These are phyloP conservation scores for Craspedostauros australis DNA, from an alignment of 108 stramenopile species.

Conservation along the genomic window DNA sequence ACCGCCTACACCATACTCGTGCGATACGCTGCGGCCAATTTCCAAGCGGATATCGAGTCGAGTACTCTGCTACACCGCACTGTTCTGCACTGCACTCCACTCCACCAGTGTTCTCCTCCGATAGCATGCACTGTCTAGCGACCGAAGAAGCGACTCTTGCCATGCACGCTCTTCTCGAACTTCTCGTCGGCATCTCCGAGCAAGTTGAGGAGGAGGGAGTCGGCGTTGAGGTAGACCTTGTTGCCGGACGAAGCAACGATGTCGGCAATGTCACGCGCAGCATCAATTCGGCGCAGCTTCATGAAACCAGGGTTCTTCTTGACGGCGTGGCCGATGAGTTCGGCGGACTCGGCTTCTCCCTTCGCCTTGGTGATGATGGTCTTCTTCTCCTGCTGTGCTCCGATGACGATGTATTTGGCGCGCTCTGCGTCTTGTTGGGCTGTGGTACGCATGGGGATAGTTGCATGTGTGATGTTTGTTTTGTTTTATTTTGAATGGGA, in stretches of 20 bases:
- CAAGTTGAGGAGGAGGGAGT: slow-evolving; percentile 94
- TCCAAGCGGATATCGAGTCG: too few relatives aligned
- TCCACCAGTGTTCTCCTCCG: too few relatives aligned
- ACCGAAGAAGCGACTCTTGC: slow-evolving; percentile 8
- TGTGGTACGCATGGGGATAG: too few relatives aligned
- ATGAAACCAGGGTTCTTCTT: slow-evolving; percentile 99
- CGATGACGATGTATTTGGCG: slow-evolving; percentile 96
- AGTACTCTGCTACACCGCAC: too few relatives aligned
- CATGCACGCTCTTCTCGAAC: slow-evolving; percentile 60
- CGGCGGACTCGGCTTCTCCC: slow-evolving; percentile 98
- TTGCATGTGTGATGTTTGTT: neutral
- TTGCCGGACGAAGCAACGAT: slow-evolving; percentile 86
- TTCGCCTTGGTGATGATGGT: slow-evolving; percentile 97
- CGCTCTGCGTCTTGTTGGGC: slow-evolving; percentile 99
- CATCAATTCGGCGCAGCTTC: slow-evolving; percentile 97
- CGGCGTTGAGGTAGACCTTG: slow-evolving; percentile 96
- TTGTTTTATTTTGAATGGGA: neutral
- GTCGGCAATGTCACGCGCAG: slow-evolving; percentile 96
- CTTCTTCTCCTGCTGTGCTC: slow-evolving; percentile 96
- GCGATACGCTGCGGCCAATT: too few relatives aligned
- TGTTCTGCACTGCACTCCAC: too few relatives aligned
- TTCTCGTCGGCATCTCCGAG: slow-evolving; percentile 85
- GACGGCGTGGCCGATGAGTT: slow-evolving; percentile 96
- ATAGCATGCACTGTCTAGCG: too few relatives aligned
- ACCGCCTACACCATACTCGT: too few relatives aligned